Evolutionary conservation across 148 eudicot genomes (phyloP).

Genomic region (Fagopyrum tataricum): DNA sequence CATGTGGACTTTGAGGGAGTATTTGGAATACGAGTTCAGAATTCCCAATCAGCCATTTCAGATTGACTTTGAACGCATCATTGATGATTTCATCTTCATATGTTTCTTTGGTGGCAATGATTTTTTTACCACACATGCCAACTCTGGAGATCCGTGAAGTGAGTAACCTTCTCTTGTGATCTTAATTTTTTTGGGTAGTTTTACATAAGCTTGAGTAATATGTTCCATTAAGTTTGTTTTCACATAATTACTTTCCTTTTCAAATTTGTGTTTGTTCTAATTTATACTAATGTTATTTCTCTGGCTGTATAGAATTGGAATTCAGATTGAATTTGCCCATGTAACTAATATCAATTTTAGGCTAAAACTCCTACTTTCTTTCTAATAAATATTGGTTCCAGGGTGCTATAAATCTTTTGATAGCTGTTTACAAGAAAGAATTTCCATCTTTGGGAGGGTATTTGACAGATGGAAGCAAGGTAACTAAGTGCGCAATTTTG

Average conservation of each 20-base stretch:
- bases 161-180: conserved; percentile 15
- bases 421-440: conserved; percentile 90
- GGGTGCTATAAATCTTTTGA: conserved; percentile 90
- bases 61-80: conserved; percentile 74
- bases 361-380: neutral
- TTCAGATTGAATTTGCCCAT: neutral
- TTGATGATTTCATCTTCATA: conserved; percentile 92
- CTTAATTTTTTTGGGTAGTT: neutral
- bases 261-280: neutral
- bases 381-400: conserved; percentile 18
- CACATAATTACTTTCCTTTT: neutral
- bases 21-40: conserved; percentile 79
- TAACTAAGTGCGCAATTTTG: conserved; percentile 14
- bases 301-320: neutral
- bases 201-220: neutral
- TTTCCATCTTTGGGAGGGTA: conserved; percentile 67
- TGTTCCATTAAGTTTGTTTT: neutral
- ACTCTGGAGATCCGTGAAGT: conserved; percentile 98
- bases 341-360: neutral
- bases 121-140: conserved; percentile 96
- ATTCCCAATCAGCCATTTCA: conserved; percentile 58
- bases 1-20: conserved; percentile 88
- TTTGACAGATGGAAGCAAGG: conserved; percentile 91
- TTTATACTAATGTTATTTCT: no score
- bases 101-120: conserved; percentile 99